Evolutionary conservation across 192 early-diverging fungal species (phyloP).

Genomic region (Linderina pennispora): DNA sequence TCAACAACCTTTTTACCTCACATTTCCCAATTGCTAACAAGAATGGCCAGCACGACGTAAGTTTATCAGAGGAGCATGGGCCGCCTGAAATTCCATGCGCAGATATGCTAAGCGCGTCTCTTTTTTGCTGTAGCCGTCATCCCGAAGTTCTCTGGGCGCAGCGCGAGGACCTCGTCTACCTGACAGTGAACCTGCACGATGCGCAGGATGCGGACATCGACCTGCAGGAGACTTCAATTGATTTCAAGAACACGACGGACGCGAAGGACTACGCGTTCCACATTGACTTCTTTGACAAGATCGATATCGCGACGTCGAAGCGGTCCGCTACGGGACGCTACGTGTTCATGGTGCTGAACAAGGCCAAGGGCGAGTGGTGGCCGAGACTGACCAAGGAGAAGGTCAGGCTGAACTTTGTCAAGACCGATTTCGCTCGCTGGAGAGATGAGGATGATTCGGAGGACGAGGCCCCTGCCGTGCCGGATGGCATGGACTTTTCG

Average conservation of each 20-base stretch:
- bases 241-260: constrained; percentile 58
- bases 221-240: constrained; percentile 16
- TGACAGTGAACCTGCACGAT: constrained; percentile 79
- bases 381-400: constrained; percentile 69
- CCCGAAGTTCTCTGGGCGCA: constrained; percentile 90
- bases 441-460: constrained; percentile 94
- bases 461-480: constrained; percentile 49
- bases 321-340: constrained; percentile 61
- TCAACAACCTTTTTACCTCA: too few species aligned
- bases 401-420: constrained; percentile 65
- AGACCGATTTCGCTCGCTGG: constrained; percentile 89
- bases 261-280: constrained; percentile 65
- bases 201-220: constrained; percentile 43
- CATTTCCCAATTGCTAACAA: too few species aligned
- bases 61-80: too few species aligned
- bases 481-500: constrained; percentile 65
- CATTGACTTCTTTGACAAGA: constrained; percentile 64
- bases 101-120: background rate
- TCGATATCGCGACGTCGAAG: constrained; percentile 69
- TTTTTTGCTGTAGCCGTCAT: constrained; percentile 23
- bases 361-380: constrained; percentile 77
- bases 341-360: constrained; percentile 63
- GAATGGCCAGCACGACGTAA: too few species aligned
- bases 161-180: constrained; percentile 67
- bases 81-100: too few species aligned